Conservation (phyloP, 225 moss, liverwort and hornwort genomes). For the Marchantia polymorpha region DNA sequence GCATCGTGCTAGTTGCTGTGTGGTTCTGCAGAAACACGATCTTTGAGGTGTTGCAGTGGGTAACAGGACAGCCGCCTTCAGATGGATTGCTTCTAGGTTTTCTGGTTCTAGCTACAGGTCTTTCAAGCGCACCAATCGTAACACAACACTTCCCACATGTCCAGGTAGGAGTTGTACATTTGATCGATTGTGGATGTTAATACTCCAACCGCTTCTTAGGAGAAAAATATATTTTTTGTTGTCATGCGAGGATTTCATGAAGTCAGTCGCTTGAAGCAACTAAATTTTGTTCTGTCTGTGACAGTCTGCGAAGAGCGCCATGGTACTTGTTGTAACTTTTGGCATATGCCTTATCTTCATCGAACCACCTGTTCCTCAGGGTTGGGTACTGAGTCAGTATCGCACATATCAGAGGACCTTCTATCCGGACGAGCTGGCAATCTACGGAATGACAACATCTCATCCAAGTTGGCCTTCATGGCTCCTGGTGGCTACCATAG, state of each 20-base stretch:
- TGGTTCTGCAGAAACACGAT: slow-evolving; percentile 95
- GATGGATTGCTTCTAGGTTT: slow-evolving; percentile 86
- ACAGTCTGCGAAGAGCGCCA: slow-evolving; percentile 87
- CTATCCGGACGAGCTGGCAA: slow-evolving; percentile 56
- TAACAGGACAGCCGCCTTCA: slow-evolving; percentile 77
- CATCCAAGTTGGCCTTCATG: slow-evolving; percentile 89
- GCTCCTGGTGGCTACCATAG: slow-evolving; percentile 72
- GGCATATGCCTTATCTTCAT: slow-evolving; percentile 78
- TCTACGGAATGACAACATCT: slow-evolving; percentile 65
- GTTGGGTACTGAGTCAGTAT: slow-evolving; percentile 78
- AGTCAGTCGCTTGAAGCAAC: neutral
- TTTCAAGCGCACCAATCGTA: slow-evolving; percentile 80
- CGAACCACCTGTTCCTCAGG: slow-evolving; percentile 79
- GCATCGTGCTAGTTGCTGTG: slow-evolving; percentile 65
- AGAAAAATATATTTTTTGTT: neutral
- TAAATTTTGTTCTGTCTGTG: slow-evolving; percentile 16
- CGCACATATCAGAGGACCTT: slow-evolving; percentile 25
- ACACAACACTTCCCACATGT: slow-evolving; percentile 92
- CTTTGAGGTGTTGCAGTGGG: slow-evolving; percentile 90
- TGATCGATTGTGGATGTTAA: neutral
- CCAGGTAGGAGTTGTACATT: slow-evolving; percentile 50
- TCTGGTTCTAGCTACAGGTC: slow-evolving; percentile 67
- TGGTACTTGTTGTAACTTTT: slow-evolving; percentile 72
- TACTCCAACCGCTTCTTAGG: neutral
- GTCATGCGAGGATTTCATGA: neutral